phyloP scores from a whole-genome alignment of 1,139 yeast species.

The Sugiyamaella xylanicola region DNA sequence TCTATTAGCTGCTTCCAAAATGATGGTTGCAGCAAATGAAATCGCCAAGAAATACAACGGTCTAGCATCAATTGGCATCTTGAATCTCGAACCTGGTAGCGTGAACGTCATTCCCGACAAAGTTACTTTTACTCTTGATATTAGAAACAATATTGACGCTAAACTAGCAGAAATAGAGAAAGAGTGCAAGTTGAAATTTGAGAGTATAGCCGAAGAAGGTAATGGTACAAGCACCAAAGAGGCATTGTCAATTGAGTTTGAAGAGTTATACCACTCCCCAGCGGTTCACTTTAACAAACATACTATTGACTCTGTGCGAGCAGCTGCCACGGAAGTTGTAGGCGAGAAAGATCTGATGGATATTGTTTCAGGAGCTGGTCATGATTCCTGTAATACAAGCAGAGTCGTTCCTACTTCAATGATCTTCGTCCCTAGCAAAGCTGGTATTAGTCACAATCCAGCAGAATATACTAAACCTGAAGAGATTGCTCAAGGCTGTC shows the following conservation, averaged over 20 bases:
- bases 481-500: conserved; percentile 60
- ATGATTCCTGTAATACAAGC: conserved; percentile 65
- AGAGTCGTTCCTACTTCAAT: conserved; percentile 65
- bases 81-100: conserved; percentile 58
- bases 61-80: conserved; percentile 59
- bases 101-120: conserved; percentile 69
- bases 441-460: conserved; percentile 70
- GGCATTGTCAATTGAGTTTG: conserved; percentile 24
- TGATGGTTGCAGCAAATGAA: conserved; percentile 59
- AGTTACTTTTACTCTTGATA: conserved; percentile 55
- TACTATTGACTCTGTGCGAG: conserved; percentile 54
- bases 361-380: conserved; percentile 69
- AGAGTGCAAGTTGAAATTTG: conserved; percentile 47
- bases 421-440: conserved; percentile 71
- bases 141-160: conserved; percentile 56
- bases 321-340: conserved; percentile 54
- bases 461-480: conserved; percentile 67
- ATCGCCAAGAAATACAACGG: conserved; percentile 57
- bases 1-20: conserved; percentile 56
- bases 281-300: conserved; percentile 19
- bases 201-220: conserved; percentile 44
- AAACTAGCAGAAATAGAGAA: conserved; percentile 44
- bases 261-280: conserved; percentile 15
- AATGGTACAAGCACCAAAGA: conserved; percentile 51
- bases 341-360: conserved; percentile 52